Evolutionary conservation across 202 grass and related monocot genomes (phyloP).

Genomic region (Panicum hallii): DNA sequence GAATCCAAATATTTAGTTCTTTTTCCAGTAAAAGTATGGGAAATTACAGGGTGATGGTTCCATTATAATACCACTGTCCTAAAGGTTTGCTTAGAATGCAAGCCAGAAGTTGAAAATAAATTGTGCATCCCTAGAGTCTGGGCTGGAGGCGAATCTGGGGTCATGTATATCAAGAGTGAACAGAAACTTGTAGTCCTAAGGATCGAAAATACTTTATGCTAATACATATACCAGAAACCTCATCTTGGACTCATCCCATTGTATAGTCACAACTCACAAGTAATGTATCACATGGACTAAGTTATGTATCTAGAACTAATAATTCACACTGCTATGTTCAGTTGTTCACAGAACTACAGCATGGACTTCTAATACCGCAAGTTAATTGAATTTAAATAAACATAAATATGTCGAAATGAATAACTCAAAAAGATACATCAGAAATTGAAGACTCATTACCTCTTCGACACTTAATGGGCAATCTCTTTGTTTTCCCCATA

Average conservation of each 20-base stretch:
- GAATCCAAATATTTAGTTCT: slow-evolving; percentile 8
- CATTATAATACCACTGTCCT: not conserved
- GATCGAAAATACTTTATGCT: slow-evolving; percentile 28
- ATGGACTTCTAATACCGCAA: slow-evolving; percentile 7
- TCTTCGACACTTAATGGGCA: slow-evolving; percentile 68
- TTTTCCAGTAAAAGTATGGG: slow-evolving; percentile 7
- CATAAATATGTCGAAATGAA: slow-evolving; percentile 36
- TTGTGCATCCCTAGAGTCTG: slow-evolving; percentile 18
- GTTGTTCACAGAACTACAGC: slow-evolving; percentile 19
- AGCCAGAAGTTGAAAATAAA: slow-evolving; percentile 19
- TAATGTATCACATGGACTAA: slow-evolving; percentile 10
- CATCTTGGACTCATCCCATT: slow-evolving; percentile 19
- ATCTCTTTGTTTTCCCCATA: slow-evolving; percentile 95
- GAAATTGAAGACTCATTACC: slow-evolving; percentile 52
- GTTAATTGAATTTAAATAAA: slow-evolving; percentile 6
- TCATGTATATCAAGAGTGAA: slow-evolving; percentile 20
- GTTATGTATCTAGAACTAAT: slow-evolving; percentile 28
- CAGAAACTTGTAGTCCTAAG: not conserved
- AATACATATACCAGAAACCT: slow-evolving; percentile 20
- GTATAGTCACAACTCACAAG: slow-evolving; percentile 3
- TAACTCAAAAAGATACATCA: slow-evolving; percentile 25
- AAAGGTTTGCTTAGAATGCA: slow-evolving; percentile 28
- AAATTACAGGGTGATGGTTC: slow-evolving; percentile 1
- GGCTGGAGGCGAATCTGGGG: not conserved
- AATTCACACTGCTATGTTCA: slow-evolving; percentile 15